Percentiles rank a stretch among this genome's conserved stretches.
phyloP scores from a whole-genome alignment of 768 basidiomycete species.

The Amanita exitialis region DNA sequence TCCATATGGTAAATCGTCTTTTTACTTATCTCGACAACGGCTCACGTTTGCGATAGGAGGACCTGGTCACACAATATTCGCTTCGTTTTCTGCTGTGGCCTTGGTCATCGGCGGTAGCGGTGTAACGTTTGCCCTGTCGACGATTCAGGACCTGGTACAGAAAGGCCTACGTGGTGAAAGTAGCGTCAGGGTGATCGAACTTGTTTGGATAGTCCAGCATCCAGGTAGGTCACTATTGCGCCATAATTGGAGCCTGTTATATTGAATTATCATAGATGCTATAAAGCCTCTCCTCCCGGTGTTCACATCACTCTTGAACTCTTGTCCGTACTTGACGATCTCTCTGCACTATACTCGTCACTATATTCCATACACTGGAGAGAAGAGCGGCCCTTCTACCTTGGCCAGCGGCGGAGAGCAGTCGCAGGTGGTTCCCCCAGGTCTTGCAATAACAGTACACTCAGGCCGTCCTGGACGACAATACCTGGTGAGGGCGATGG shows the following conservation, averaged over 20 bases:
- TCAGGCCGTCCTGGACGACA: slow-evolving; percentile 47
- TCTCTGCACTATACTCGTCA: background rate
- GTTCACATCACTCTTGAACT: background rate
- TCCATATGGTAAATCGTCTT: slow-evolving; percentile 19
- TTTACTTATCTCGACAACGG: background rate
- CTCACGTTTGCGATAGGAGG: slow-evolving; percentile 19
- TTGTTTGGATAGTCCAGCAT: slow-evolving; percentile 40
- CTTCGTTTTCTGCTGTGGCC: slow-evolving; percentile 40
- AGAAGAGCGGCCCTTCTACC: background rate
- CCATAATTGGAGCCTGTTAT: background rate
- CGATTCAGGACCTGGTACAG: slow-evolving; percentile 38
- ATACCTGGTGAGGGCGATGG: slow-evolving; percentile 35
- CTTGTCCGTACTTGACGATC: background rate
- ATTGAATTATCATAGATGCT: background rate
- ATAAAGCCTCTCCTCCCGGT: background rate
- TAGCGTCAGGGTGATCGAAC: slow-evolving; percentile 31
- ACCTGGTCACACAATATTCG: slow-evolving; percentile 30
- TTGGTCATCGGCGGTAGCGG: slow-evolving; percentile 51
- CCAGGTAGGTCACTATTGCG: slow-evolving; percentile 8
- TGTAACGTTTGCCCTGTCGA: slow-evolving; percentile 41
- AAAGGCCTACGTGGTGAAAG: slow-evolving; percentile 22
- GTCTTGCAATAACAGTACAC: slow-evolving; percentile 18
- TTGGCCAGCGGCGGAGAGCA: background rate
- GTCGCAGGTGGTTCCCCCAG: background rate
- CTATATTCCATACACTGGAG: background rate